These are phyloP conservation scores for Ceratorhiza oryzae-sativae DNA, from an alignment of 1,284 basidiomycete genomes.

Conservation along the genomic window DNA sequence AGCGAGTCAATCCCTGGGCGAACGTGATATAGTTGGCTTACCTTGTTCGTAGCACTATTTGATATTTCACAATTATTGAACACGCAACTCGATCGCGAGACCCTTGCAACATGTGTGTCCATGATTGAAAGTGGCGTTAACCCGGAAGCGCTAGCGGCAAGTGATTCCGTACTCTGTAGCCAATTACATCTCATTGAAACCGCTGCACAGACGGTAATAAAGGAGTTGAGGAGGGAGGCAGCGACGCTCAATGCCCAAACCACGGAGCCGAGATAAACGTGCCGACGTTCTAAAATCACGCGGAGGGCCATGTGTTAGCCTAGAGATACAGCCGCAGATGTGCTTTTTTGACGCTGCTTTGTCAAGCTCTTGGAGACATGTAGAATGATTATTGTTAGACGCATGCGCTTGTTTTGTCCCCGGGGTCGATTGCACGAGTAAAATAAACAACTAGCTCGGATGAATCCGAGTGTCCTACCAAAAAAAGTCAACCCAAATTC, in stretches of 20 bases:
- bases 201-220: conserved; percentile 34
- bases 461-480: no score
- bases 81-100: conserved; percentile 81
- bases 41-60: conserved; percentile 63
- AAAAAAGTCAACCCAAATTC: no score
- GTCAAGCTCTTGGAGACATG: no score
- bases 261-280: background rate
- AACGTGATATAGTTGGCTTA: background rate
- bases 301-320: no score
- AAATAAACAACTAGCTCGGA: background rate
- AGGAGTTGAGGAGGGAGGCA: conserved; percentile 40
- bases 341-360: background rate
- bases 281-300: background rate
- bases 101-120: conserved; percentile 78
- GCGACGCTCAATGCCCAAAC: conserved; percentile 24
- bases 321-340: no score
- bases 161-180: conserved; percentile 47
- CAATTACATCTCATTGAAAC: background rate
- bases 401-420: no score
- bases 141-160: conserved; percentile 83
- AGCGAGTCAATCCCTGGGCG: conserved; percentile 58
- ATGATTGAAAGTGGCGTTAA: conserved; percentile 88
- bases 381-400: no score
- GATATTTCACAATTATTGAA: conserved; percentile 85
- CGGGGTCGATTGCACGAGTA: background rate